Base-by-base conservation (phyloP, 441 rosid genomes). In the Flueggea neowawraea region DNA sequence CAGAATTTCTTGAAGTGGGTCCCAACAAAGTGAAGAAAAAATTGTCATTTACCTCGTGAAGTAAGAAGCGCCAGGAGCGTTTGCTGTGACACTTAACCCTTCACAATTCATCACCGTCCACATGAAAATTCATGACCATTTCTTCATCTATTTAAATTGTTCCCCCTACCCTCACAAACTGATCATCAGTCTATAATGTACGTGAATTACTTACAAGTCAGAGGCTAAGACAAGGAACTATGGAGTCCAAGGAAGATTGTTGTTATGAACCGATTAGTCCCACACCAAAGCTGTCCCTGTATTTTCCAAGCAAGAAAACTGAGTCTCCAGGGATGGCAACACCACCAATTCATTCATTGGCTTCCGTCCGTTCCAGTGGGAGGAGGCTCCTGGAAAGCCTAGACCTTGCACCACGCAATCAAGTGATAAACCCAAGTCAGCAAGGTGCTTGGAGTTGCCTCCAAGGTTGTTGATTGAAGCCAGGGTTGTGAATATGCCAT, bases 361-460 rank as follows among this genome's bases (percentile, higher is more conserved):
- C 80, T 14, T 80, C 98, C 12, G 60, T 91, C 98, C 98, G 2
- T 91, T 91, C 41, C 70, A 65, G 64, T 91, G 98, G 98, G 98
- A 91, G 63, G 98, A 89, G 70, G 91, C 75, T 11, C 98, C 98
- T 0, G 98, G 98, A 12, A 84, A 77, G 86, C 96, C 97, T 1
- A 84, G 88, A 44, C 76, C 61, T 10, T 57, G 67, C 33, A 43
- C 43, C 57, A 10, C 12, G 8, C 15, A 6, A 7, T 33, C 50
- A 12, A 1, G 16, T 1, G n/a, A 32, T 4, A 49, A 48, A 31
- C 16, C 67, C 16, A 53, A 74, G 47, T 51, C 82, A 3, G 54
- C 52, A 1, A 73, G 82, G 56, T 71, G 80, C 64, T 61, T 91
- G 66, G 83, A 91, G 22, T 80, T 87, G 55, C 95, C 95, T 31